phyloP scores from a whole-genome alignment of 805 yeast genomes.

The Pichia kluyveri region DNA sequence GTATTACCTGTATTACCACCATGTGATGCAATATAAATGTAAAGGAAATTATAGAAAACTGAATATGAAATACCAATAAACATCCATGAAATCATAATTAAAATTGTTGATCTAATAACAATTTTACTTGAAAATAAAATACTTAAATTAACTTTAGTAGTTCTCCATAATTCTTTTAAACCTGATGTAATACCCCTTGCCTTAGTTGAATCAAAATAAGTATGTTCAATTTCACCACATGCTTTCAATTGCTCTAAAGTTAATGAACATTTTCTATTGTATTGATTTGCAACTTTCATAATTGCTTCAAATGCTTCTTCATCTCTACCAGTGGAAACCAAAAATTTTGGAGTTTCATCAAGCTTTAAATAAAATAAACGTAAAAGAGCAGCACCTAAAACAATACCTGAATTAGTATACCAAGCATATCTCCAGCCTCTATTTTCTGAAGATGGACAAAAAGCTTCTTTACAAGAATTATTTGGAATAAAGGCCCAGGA shows the following conservation, averaged over 20 bases:
- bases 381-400: conserved; percentile 37
- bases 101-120: conserved; percentile 34
- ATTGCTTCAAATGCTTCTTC: conserved; percentile 37
- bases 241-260: conserved; percentile 37
- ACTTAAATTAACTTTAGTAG: conserved; percentile 31
- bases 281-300: conserved; percentile 36
- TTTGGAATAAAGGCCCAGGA: conserved; percentile 51
- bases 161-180: conserved; percentile 19
- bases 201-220: conserved; percentile 13
- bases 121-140: conserved; percentile 37
- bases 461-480: conserved; percentile 34
- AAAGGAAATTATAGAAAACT: conserved; percentile 44
- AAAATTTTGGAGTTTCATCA: conserved; percentile 49
- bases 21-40: conserved; percentile 39
- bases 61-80: conserved; percentile 53
- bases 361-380: conserved; percentile 37
- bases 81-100: conserved; percentile 45
- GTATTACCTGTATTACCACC: conserved; percentile 39
- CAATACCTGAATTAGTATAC: conserved; percentile 46
- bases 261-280: conserved; percentile 31
- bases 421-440: conserved; percentile 58
- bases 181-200: conserved; percentile 16
- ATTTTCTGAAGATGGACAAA: conserved; percentile 38
- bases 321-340: conserved; percentile 43
- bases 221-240: conserved; percentile 33